Base-by-base conservation (phyloP, 108 stramenopile genomes). In the Conticribra guillardii region DNA sequence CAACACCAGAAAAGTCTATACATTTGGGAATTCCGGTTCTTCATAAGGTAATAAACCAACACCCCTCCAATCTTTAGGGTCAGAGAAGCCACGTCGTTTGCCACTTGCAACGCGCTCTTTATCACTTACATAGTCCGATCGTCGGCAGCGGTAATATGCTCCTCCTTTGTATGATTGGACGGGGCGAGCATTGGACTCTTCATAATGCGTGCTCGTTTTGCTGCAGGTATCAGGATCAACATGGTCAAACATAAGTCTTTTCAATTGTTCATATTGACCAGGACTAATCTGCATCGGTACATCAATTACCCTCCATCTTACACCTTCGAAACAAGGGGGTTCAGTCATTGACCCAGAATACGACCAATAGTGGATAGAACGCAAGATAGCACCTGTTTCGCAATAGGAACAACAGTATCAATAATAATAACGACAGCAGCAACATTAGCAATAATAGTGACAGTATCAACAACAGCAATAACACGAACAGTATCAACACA, bases 321-420 rank as follows among this genome's bases (percentile, higher is more conserved):
- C 88, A 24, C 76, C 87, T 67, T 92, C 83, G 37, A 84, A 73
- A 60, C 94, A 95, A 0, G 94, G 94, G 4, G 94, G 94, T 28
- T 92, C 89, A 14, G 94, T 95, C 29, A 85, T 70, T 18, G 85
- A 87, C n/a, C 94, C 94, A 17, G 79, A 74, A 68, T 95, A 95
- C 1, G 84, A 78, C 71, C 85, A 92, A 52, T 90, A 95, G 54
- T 87, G 87, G 19, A 71, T 50, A 0, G 70, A 41, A 11, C 23
- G 57, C 31, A 48, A 71, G 7, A 62, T 60, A 21, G 64, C 59
- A 46, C 56, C 31, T 2, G 61, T 51, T 30, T n/a, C n/a, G n/a
- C n/a, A n/a, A n/a, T n/a, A n/a, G n/a, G n/a, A n/a, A n/a, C n/a
- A n/a, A n/a, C n/a, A n/a, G n/a, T n/a, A n/a, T n/a, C n/a, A n/a